These are phyloP conservation scores for Xylaria sp. DNA, from an alignment of 2,329 filamentous ascomycete genomes.

Conservation along the genomic window DNA sequence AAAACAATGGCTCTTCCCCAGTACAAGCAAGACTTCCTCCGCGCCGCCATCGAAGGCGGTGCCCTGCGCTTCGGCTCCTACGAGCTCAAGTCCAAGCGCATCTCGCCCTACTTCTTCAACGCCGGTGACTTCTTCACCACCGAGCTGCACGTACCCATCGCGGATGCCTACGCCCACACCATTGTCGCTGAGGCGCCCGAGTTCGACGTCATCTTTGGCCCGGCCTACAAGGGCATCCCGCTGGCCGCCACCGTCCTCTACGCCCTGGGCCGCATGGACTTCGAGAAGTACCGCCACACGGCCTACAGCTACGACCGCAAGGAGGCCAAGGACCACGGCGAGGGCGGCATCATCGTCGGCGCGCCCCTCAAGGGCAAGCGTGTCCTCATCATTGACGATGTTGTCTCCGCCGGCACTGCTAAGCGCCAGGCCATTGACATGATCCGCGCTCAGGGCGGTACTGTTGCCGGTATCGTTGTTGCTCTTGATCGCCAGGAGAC, in stretches of 20 bases:
- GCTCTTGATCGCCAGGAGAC: conserved; percentile 85
- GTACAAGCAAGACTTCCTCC: conserved; percentile 70
- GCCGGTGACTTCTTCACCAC: conserved; percentile 84
- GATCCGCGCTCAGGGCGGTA: conserved; percentile 78
- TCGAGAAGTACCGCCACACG: conserved; percentile 58
- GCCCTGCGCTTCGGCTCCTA: conserved; percentile 79
- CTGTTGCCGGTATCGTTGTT: conserved; percentile 80
- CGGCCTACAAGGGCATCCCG: conserved; percentile 95
- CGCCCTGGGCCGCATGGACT: conserved; percentile 67
- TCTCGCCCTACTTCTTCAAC: conserved; percentile 97
- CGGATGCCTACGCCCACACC: conserved; percentile 71
- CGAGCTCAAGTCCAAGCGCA: conserved; percentile 86
- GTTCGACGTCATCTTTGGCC: conserved; percentile 86
- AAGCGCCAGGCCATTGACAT: conserved; percentile 89
- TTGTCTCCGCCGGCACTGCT: conserved; percentile 91
- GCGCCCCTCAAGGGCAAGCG: conserved; percentile 77
- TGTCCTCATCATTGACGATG: conserved; percentile 90
- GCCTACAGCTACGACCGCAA: conserved; percentile 94
- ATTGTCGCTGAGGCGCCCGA: conserved; percentile 44
- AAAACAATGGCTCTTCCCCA: conserved; percentile 46
- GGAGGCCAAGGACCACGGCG: conserved; percentile 92
- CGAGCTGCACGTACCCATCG: conserved; percentile 69
- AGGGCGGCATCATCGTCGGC: conserved; percentile 89
- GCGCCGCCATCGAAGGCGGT: conserved; percentile 60
- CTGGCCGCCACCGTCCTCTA: conserved; percentile 73